Percentiles rank a stretch among this genome's conserved stretches.
These are phyloP conservation scores for Pseudoneurospora amorphoporcata DNA, from an alignment of 495 filamentous ascomycete species.

Conservation along the genomic window DNA sequence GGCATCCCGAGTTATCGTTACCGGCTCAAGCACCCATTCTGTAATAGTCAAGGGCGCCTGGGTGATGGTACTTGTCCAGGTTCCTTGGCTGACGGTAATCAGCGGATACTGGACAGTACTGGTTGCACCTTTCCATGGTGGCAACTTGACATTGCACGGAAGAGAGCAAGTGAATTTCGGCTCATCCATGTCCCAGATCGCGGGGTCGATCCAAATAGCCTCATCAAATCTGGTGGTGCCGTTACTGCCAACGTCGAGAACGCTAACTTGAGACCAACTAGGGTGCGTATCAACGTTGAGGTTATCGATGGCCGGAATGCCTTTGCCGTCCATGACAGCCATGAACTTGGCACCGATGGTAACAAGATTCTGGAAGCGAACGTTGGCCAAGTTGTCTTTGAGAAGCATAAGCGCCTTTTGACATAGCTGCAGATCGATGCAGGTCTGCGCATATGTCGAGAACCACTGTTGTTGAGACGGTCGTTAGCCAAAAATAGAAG, in stretches of 20 bases:
- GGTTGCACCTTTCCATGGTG: constrained; percentile 15
- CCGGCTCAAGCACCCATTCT: constrained; percentile 6
- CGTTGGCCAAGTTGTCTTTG: constrained; percentile 50
- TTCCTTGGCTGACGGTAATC: constrained; percentile 13
- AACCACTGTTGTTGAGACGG: constrained; percentile 49
- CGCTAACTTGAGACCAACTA: constrained; percentile 15
- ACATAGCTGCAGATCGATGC: constrained; percentile 58
- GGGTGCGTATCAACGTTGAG: constrained; percentile 17
- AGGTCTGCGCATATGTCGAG: constrained; percentile 60
- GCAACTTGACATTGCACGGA: constrained; percentile 16
- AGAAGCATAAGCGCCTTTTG: constrained; percentile 73
- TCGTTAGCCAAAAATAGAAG: constrained; percentile 42
- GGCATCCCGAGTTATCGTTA: not conserved
- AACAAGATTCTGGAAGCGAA: constrained; percentile 23
- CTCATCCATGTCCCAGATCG: constrained; percentile 15
- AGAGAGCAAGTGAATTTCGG: constrained; percentile 16
- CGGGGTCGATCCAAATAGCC: constrained; percentile 14
- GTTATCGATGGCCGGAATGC: constrained; percentile 14
- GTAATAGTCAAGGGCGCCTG: constrained; percentile 12
- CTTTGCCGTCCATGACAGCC: constrained; percentile 11
- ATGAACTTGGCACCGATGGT: constrained; percentile 6
- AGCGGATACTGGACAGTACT: constrained; percentile 17
- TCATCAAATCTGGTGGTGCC: constrained; percentile 3
- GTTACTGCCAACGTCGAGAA: constrained; percentile 15
- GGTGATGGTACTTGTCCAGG: constrained; percentile 19